Base-by-base conservation (phyloP, 495 filamentous ascomycete species). In the Schizothecium vesticola region DNA sequence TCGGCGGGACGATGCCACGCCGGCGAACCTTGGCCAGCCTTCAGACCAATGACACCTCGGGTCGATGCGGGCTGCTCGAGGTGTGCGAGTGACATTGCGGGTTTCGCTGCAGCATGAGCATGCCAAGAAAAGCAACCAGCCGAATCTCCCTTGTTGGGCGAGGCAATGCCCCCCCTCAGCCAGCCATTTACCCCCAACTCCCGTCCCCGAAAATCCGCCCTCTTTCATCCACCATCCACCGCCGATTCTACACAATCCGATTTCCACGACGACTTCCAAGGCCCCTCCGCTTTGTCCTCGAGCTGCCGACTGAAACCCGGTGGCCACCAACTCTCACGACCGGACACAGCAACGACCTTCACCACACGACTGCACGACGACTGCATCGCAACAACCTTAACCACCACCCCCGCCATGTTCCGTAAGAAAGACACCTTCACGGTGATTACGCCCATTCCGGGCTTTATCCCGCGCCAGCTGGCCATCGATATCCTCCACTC, bases 341-440 rank as follows among this genome's bases (percentile, higher is more conserved):
- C 2, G 16, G 7, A 51, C 43, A 51, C 16, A 6, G 6, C 16
- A 19, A n/a, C 36, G 16, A 51, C 36, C 36, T 1, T 51, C 36
- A 51, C 36, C 36, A 51, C 31, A 12, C 31, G 31, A 8, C 36
- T n/a, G 33, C 31, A 36, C 1, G 10, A 19, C 36, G 16, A 36
- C 33, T 13, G 25, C 25, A 43, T 57, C 16, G 57, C 64, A 51
- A 23, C 13, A 33, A 3, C 3, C 13, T 36, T 25, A 29, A 57
- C n/a, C 26, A 59, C 36, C 61, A 24, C 33, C 56, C 36, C 64
- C 71, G 67, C 70, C 60, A 80, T 83, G 77, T 78, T 84, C 69
- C 80, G 81, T 70, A 84, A 80, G 71, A 84, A 82, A 72, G 81
- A 83, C 66, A 72, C 75, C 9, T 79, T 82, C 69, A 83, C 81